Evolutionary conservation across 805 yeast species (phyloP).

Genomic region (Barnettozyma botsteinii): DNA sequence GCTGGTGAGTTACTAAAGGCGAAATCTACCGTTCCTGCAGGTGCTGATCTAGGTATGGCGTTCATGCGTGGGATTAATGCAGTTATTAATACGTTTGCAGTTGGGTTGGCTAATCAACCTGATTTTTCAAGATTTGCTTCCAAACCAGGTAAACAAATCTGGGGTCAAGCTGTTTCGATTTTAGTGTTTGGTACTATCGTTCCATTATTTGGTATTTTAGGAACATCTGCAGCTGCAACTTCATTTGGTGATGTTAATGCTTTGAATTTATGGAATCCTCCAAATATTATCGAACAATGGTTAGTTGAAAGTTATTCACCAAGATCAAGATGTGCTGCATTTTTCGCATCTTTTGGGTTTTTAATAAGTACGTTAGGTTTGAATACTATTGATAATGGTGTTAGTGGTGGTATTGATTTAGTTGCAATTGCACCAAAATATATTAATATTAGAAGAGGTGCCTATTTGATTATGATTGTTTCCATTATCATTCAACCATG

Average conservation of each 20-base stretch:
- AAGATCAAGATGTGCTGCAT: slow-evolving; percentile 42
- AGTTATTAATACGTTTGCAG: slow-evolving; percentile 27
- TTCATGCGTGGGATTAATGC: slow-evolving; percentile 28
- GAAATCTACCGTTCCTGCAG: slow-evolving; percentile 21
- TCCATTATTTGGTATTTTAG: slow-evolving; percentile 41
- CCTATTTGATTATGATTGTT: slow-evolving; percentile 58
- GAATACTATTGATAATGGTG: slow-evolving; percentile 37
- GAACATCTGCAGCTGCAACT: slow-evolving; percentile 38
- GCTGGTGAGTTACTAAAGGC: slow-evolving; percentile 29
- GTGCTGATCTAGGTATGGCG: slow-evolving; percentile 28
- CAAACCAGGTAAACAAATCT: slow-evolving; percentile 32
- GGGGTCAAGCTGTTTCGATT: slow-evolving; percentile 34
- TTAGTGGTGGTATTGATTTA: slow-evolving; percentile 47
- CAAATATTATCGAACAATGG: slow-evolving; percentile 36
- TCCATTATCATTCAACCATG: slow-evolving; percentile 77
- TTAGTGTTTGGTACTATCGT: slow-evolving; percentile 36
- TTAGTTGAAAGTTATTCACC: slow-evolving; percentile 32
- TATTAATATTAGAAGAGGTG: slow-evolving; percentile 59
- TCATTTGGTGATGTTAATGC: slow-evolving; percentile 30
- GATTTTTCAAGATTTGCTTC: slow-evolving; percentile 34
- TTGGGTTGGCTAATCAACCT: slow-evolving; percentile 29
- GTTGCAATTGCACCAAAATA: slow-evolving; percentile 45
- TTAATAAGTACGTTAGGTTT: slow-evolving; percentile 31
- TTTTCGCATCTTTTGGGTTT: slow-evolving; percentile 35
- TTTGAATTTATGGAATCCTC: slow-evolving; percentile 41